Evolutionary conservation across 495 filamentous ascomycete genomes (phyloP).

Genomic region (Xylaria nigripes): DNA sequence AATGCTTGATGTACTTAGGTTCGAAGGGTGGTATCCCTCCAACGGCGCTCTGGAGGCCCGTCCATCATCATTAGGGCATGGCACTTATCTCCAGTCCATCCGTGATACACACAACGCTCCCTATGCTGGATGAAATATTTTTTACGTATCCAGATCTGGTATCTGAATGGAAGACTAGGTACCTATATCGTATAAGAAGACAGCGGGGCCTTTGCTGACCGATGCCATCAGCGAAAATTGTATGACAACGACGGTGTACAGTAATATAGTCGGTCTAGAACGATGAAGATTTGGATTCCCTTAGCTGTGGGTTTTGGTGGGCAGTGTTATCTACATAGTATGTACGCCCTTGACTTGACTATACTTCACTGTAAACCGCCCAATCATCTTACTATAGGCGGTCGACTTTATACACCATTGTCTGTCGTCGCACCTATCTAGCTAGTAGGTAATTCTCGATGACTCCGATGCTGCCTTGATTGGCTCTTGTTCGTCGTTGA

Average conservation of each 20-base stretch:
- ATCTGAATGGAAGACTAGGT: too few species aligned
- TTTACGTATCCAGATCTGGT: too few species aligned
- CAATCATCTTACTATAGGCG: not conserved
- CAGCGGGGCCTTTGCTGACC: conserved; percentile 3
- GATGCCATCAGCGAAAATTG: not conserved
- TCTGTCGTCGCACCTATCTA: not conserved
- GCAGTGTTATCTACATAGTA: conserved; percentile 9
- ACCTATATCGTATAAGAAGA: too few species aligned
- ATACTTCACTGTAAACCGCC: conserved; percentile 5
- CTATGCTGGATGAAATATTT: too few species aligned
- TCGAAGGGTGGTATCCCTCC: not conserved
- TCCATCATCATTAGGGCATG: not conserved
- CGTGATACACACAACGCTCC: too few species aligned
- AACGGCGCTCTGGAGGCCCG: not conserved
- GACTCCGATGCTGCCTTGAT: conserved; percentile 13
- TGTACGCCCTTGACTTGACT: too few species aligned
- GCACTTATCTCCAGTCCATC: not conserved
- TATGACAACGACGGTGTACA: not conserved
- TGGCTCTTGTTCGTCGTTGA: conserved; percentile 22
- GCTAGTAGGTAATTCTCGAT: not conserved
- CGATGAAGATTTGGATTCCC: not conserved
- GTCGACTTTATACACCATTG: not conserved
- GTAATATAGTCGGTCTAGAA: not conserved
- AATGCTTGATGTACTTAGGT: not conserved
- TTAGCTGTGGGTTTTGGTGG: not conserved